Evolutionary conservation across 106 monocot genomes (phyloP), one percentile per base, ranked within the genome.

Genomic region (Allium sativum): DNA sequence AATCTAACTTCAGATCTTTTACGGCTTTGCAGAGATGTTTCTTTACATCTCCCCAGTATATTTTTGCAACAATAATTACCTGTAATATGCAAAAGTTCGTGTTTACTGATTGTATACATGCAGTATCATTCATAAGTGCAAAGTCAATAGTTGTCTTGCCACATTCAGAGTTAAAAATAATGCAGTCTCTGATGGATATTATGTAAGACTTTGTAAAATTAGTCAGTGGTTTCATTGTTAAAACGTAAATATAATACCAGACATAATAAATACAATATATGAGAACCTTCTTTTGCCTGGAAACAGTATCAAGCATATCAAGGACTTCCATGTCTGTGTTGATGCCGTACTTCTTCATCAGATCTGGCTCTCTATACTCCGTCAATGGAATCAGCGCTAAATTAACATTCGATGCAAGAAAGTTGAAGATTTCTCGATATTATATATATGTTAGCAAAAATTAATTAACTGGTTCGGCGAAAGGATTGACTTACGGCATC

Each of bases 21-120:
- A 69, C 81, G 3, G 87, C 81, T 15, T 79, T 68, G 45, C 70
- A 68, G 16, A 93, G 76, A 72, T 84, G 81, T 84, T 93, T 87
- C 72, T 87, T 71, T 9, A 87, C 81, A 70, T 93, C 92, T 20
- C 92, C 92, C 84, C 87, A 88, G 77, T 81, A 93, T 10, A 93
- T 13, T 81, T 84, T 93, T 53, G 76, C 45, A 45, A 77, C 76
- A 40, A 93, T 65, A 42, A 21, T 84, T 10, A 70, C 77, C 92
- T 88, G 63, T 6, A 56, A 15, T 44, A 19, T 21, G 0, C 21
- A 19, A 40, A 31, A 56, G 31, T 31, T 3, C 2, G 2, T 31
- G 31, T 31, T 31, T 31, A 31, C 31, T 2, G 31, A 1, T 31
- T 31, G 31, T 31, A 31, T 31, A 31, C 2, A 3, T 31, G 31